Conservation (phyloP, 805 yeast species). For the Candida multigemmis region DNA sequence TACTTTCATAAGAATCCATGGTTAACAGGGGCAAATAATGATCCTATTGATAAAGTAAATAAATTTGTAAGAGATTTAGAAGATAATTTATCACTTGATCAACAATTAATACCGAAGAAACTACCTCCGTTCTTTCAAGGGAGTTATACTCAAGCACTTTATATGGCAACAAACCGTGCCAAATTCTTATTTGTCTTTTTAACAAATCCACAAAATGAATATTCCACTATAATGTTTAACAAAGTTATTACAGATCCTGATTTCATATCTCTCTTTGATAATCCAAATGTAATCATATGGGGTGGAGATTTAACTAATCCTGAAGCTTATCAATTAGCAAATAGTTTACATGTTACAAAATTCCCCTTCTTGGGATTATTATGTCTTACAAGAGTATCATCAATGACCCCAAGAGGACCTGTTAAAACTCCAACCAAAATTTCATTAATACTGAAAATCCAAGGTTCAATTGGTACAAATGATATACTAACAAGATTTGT, state of each 20-base stretch:
- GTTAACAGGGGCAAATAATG: conserved; percentile 12
- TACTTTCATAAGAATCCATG: too few relatives aligned
- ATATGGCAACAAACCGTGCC: conserved; percentile 57
- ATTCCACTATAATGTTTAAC: conserved; percentile 41
- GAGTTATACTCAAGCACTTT: conserved; percentile 74
- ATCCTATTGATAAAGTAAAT: conserved; percentile 47
- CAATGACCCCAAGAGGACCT: conserved; percentile 49
- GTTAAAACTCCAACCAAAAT: conserved; percentile 45
- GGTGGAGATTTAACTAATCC: conserved; percentile 78
- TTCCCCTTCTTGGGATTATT: conserved; percentile 80
- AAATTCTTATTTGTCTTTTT: conserved; percentile 68
- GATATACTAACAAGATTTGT: conserved; percentile 32
- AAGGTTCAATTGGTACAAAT: conserved; percentile 52
- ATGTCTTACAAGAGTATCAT: conserved; percentile 51
- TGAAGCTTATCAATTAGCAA: conserved; percentile 79
- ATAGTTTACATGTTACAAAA: conserved; percentile 58
- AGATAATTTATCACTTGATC: conserved; percentile 26
- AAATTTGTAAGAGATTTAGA: conserved; percentile 44
- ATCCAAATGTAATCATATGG: conserved; percentile 61
- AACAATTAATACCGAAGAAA: conserved; percentile 6
- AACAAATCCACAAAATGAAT: conserved; percentile 65
- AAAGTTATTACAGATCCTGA: conserved; percentile 43
- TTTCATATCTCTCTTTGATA: conserved; percentile 31
- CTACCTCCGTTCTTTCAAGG: conserved; percentile 53
- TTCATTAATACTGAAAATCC: conserved; percentile 52